Evolutionary conservation across 1,284 basidiomycete species (phyloP).

Genomic region (Ganoderma boninense): DNA sequence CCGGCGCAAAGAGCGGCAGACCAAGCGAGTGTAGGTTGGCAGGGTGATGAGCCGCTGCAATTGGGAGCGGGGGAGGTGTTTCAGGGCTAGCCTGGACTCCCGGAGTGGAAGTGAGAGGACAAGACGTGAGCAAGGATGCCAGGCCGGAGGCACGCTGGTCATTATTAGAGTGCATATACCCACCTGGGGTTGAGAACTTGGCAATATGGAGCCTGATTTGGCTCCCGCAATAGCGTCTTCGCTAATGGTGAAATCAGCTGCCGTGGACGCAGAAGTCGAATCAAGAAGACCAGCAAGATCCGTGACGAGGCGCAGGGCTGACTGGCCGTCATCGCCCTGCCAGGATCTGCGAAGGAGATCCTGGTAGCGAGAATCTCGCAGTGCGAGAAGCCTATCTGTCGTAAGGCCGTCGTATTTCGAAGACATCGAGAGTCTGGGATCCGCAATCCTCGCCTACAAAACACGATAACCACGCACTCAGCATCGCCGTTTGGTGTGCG

Average conservation of each 20-base stretch:
- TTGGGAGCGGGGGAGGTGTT: constrained; percentile 46
- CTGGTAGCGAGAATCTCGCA: constrained; percentile 44
- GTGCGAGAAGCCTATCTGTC: constrained; percentile 45
- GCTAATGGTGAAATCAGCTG: background rate
- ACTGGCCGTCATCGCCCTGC: constrained; percentile 39
- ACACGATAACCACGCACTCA: background rate
- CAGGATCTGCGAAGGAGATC: constrained; percentile 44
- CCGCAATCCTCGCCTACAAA: constrained; percentile 29
- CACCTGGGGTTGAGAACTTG: background rate
- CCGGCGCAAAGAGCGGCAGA: constrained; percentile 27
- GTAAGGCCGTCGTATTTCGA: constrained; percentile 44
- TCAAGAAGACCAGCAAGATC: constrained; percentile 41
- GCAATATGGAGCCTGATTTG: constrained; percentile 2
- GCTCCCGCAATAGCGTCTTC: background rate
- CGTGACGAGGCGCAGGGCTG: constrained; percentile 45
- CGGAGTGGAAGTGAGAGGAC: background rate
- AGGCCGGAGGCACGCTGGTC: background rate
- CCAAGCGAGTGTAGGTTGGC: constrained; percentile 36
- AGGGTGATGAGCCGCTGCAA: constrained; percentile 59
- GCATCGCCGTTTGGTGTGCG: background rate
- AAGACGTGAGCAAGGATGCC: constrained; percentile 3
- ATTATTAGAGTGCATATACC: background rate
- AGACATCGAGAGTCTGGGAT: constrained; percentile 28
- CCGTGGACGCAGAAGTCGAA: background rate
- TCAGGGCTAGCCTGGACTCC: constrained; percentile 8